A percentile compares a stretch with the other conserved stretches of the same genome.
Evolutionary conservation across 78 protist genomes (phyloP).

Genomic region (Emiliania huxleyi): DNA sequence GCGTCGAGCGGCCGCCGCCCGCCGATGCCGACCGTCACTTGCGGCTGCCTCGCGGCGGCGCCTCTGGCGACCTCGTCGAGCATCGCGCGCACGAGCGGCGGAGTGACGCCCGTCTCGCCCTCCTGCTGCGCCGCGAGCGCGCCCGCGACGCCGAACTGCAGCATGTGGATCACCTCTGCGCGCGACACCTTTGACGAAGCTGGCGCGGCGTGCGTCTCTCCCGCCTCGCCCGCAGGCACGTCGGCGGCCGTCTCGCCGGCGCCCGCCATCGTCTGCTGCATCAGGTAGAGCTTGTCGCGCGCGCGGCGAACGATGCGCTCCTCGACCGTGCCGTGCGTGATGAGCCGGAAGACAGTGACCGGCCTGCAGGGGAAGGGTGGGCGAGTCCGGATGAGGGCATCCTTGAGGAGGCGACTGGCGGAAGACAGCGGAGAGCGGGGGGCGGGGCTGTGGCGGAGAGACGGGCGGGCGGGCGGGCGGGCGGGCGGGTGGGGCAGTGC

Average conservation of each 20-base stretch:
- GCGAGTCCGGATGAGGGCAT: too few relatives aligned
- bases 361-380: too few relatives aligned
- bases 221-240: neutral
- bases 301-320: conserved; percentile 75
- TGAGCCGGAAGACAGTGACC: conserved; percentile 76
- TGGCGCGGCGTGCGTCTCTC: neutral
- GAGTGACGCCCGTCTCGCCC: neutral
- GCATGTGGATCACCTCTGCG: neutral
- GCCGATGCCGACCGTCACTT: neutral
- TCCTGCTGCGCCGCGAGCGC: neutral
- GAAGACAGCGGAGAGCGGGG: too few relatives aligned
- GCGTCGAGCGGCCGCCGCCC: neutral
- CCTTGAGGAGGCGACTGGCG: too few relatives aligned
- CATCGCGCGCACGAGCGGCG: neutral
- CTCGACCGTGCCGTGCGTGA: conserved; percentile 84
- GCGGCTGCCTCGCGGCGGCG: neutral
- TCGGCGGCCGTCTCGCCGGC: neutral
- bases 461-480: too few relatives aligned
- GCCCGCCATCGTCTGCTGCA: neutral
- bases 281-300: conserved; percentile 73
- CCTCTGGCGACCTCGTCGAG: neutral
- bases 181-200: neutral
- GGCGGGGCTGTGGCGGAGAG: too few relatives aligned
- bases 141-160: conserved; percentile 13
- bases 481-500: too few relatives aligned